Percentiles rank a stretch among this genome's conserved stretches.
These are phyloP conservation scores for Glycine tomentella DNA, from an alignment of 306 rosid genomes.

Conservation along the genomic window DNA sequence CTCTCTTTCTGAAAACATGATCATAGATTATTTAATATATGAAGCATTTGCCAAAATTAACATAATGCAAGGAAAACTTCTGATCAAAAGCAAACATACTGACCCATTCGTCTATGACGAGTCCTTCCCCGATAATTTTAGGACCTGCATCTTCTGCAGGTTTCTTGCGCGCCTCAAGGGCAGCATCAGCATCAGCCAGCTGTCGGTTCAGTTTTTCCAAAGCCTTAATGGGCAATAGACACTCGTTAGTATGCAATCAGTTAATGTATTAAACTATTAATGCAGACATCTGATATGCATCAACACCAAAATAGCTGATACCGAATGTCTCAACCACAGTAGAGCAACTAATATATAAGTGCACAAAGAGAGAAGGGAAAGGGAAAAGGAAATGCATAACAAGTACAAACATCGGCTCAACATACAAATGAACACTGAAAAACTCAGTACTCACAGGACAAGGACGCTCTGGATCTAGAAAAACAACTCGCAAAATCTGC, in stretches of 20 bases:
- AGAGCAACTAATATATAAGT: no score
- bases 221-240: slow-evolving; percentile 52
- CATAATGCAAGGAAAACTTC: background rate
- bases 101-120: slow-evolving; percentile 98
- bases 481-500: slow-evolving; percentile 86
- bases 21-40: slow-evolving; percentile 14
- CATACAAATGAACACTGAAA: background rate
- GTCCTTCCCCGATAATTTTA: slow-evolving; percentile 86
- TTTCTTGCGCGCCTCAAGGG: slow-evolving; percentile 78
- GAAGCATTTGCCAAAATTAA: background rate
- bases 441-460: slow-evolving; percentile 65
- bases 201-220: slow-evolving; percentile 80
- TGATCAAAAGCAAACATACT: slow-evolving; percentile 22
- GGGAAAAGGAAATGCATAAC: no score
- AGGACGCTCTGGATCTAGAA: slow-evolving; percentile 88
- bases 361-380: no score
- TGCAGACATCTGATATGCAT: background rate
- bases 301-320: background rate
- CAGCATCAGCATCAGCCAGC: slow-evolving; percentile 85
- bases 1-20: slow-evolving; percentile 79
- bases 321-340: slow-evolving; percentile 18
- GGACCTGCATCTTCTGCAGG: slow-evolving; percentile 80
- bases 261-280: background rate
- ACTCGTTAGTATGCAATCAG: slow-evolving; percentile 19
- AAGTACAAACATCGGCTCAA: background rate